Evolutionary conservation across 2,329 filamentous ascomycete genomes (phyloP).

Genomic region (Phialemonium atrogriseum): DNA sequence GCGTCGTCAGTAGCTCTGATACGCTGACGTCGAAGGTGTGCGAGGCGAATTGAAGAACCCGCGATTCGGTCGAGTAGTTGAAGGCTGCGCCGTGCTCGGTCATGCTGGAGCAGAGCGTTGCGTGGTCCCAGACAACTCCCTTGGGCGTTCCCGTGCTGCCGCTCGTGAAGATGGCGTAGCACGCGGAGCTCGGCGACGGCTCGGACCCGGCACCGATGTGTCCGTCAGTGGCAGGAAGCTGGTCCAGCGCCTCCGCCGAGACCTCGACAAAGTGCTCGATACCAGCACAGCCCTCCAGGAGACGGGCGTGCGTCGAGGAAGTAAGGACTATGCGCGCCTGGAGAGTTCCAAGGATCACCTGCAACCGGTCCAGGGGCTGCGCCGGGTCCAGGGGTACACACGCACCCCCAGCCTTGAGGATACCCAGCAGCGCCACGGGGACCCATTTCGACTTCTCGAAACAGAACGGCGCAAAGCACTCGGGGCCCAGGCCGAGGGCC

Average conservation of each 20-base stretch:
- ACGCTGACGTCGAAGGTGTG: conserved; percentile 30
- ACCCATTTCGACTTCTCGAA: conserved; percentile 8
- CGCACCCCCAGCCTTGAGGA: conserved; percentile 5
- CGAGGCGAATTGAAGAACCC: conserved; percentile 7
- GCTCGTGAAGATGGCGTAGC: conserved; percentile 43
- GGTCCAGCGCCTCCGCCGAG: conserved; percentile 3
- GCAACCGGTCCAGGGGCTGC: conserved; percentile 3
- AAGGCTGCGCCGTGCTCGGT: too few relatives aligned
- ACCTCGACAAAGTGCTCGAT: conserved; percentile 7
- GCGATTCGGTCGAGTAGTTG: not conserved
- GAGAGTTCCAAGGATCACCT: conserved; percentile 1
- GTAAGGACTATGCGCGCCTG: conserved; percentile 5
- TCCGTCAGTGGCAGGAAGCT: conserved; percentile 7
- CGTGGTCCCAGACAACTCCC: conserved; percentile 18
- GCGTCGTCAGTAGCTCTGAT: conserved; percentile 25
- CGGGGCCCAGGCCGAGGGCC: conserved; percentile 23
- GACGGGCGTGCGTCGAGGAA: conserved; percentile 3
- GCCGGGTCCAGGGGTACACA: conserved; percentile 4
- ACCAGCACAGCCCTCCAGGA: conserved; percentile 2
- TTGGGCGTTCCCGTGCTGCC: conserved; percentile 49
- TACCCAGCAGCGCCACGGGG: conserved; percentile 2
- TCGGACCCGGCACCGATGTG: conserved; percentile 4
- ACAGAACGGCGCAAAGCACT: conserved; percentile 26
- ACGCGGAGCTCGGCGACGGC: conserved; percentile 5
- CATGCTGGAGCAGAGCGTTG: not conserved